These are phyloP conservation scores for Amanita molliuscula DNA, from an alignment of 768 basidiomycete species.

Conservation along the genomic window DNA sequence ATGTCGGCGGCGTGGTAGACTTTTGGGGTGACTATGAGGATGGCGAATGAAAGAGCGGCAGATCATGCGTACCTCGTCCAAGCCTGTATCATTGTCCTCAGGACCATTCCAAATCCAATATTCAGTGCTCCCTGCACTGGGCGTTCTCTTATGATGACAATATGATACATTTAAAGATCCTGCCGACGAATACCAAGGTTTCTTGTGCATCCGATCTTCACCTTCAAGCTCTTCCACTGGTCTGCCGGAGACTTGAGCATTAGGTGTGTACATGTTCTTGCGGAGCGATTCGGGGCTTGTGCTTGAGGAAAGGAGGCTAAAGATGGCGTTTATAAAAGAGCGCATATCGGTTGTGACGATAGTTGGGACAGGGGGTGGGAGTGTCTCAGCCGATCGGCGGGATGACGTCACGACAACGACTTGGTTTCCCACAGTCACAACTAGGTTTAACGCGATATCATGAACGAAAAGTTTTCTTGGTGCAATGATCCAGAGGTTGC, in stretches of 20 bases:
- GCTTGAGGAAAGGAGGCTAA: background rate
- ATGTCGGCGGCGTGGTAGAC: background rate
- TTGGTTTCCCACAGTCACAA: no score
- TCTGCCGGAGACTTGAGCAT: background rate
- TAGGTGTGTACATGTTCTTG: background rate
- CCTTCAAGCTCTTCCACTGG: background rate
- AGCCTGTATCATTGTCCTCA: background rate
- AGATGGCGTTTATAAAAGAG: background rate
- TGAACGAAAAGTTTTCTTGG: no score
- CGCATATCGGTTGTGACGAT: background rate
- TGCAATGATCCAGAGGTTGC: no score
- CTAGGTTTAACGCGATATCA: no score
- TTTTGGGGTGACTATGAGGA: background rate
- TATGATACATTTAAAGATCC: background rate
- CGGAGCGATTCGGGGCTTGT: background rate
- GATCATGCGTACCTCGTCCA: background rate
- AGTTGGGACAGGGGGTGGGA: background rate
- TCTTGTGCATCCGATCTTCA: background rate
- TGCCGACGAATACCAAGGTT: background rate
- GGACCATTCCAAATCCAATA: slow-evolving; percentile 5
- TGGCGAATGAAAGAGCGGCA: background rate
- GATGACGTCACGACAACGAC: no score
- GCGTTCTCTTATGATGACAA: slow-evolving; percentile 1
- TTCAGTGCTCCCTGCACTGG: background rate
- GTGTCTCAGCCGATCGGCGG: background rate